A percentile compares a stretch with the other conserved stretches of the same genome.
Evolutionary conservation across 2,329 filamentous ascomycete species (phyloP).

Genomic region (Ascocoryne sarcoides): DNA sequence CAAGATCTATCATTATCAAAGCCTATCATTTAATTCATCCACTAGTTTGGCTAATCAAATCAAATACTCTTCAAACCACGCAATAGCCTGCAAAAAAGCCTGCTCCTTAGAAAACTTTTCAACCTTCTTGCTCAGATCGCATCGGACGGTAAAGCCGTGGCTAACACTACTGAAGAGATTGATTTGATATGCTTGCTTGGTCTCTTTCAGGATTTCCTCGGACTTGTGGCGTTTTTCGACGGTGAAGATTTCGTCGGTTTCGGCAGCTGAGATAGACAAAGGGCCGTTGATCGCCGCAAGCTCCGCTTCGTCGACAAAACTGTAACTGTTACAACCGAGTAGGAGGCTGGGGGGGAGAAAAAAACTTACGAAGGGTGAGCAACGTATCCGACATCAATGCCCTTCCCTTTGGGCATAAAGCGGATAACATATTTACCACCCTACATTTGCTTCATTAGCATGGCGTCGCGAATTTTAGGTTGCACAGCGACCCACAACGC

Average conservation of each 20-base stretch:
- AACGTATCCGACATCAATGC: constrained; percentile 60
- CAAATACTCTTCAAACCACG: constrained; percentile 65
- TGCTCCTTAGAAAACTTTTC: constrained; percentile 69
- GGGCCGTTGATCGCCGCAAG: constrained; percentile 57
- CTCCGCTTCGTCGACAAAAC: constrained; percentile 59
- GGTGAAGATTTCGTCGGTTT: constrained; percentile 59
- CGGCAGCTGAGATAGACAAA: constrained; percentile 48
- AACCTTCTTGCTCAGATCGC: constrained; percentile 46
- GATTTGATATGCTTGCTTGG: constrained; percentile 54
- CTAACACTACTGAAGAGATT: constrained; percentile 61
- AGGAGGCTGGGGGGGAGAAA: background rate
- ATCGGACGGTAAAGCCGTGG: constrained; percentile 68
- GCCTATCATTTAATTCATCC: too few species aligned
- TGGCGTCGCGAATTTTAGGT: background rate
- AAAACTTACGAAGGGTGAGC: constrained; percentile 57
- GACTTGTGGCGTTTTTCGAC: constrained; percentile 53
- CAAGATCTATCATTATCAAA: too few species aligned
- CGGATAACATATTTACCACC: constrained; percentile 68
- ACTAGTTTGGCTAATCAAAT: constrained; percentile 13
- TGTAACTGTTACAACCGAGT: constrained; percentile 1
- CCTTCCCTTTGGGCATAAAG: constrained; percentile 47
- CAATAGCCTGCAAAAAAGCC: constrained; percentile 68
- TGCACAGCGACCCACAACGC: constrained; percentile 39
- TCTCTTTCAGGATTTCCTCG: constrained; percentile 52
- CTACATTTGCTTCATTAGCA: constrained; percentile 5